Conservation (phyloP, 176 grass and related monocot species). For the Avena insularis region DNA sequence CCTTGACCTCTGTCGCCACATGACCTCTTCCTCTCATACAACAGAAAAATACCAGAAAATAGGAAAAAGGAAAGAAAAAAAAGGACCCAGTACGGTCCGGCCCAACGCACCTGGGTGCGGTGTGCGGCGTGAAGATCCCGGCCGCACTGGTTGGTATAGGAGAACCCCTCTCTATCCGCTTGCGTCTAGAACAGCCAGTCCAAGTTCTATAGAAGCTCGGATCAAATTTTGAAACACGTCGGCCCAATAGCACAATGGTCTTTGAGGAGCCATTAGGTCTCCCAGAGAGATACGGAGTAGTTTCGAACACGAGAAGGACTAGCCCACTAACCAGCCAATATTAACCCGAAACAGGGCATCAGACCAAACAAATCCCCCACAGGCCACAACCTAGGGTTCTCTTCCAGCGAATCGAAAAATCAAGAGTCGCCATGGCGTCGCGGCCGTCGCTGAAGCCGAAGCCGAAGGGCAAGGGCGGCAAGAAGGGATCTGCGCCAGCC, state of each 20-base stretch:
- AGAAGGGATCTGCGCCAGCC: constrained; percentile 34
- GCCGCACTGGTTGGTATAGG: too few relatives aligned
- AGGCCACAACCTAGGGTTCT: constrained; percentile 54
- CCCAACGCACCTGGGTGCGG: too few relatives aligned
- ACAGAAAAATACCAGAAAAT: too few relatives aligned
- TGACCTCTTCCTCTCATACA: too few relatives aligned
- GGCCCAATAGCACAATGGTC: not conserved
- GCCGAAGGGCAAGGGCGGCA: constrained; percentile 51
- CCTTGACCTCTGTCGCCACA: too few relatives aligned
- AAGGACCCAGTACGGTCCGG: too few relatives aligned
- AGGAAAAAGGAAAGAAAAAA: too few relatives aligned
- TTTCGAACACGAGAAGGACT: not conserved
- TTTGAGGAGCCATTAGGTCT: not conserved
- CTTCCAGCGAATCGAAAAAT: not conserved
- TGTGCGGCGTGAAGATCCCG: too few relatives aligned
- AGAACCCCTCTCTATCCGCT: too few relatives aligned
- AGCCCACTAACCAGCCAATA: constrained; percentile 29
- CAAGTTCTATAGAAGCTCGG: too few relatives aligned
- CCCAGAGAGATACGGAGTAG: not conserved
- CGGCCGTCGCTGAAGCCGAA: constrained; percentile 55
- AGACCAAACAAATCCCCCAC: not conserved
- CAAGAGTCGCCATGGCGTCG: constrained; percentile 48
- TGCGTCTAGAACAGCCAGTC: too few relatives aligned
- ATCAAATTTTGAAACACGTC: not conserved
- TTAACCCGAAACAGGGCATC: constrained; percentile 24